Base-by-base conservation (phyloP, 768 basidiomycete genomes). In the Leccinum arenicola region DNA sequence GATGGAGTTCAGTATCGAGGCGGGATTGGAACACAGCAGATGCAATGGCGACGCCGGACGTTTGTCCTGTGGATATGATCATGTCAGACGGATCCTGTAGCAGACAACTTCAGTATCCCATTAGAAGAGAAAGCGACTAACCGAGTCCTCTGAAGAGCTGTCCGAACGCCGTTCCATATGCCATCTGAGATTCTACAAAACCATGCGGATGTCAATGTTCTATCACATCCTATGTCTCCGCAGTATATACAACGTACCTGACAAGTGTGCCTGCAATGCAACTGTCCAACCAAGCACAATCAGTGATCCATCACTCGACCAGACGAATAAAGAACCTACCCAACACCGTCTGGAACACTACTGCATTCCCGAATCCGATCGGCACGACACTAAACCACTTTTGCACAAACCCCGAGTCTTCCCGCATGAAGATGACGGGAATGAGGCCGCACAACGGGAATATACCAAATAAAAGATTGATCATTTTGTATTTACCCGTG, bases 391-490 rank as follows among this genome's bases (percentile, higher is more conserved):
- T 69, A 0, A 68, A 43, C 67, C 67, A 68, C 27, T 50, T 54
- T 53, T 66, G 67, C 19, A 61, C 45, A 23, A 64, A 64, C 1
- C 67, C 64, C 10, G 67, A 68, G 50, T 69, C 62, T 40, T 69
- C 67, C 1, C 60, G 60, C 14, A 68, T 3, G 9, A 71, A 31
- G 3, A 74, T 67, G 23, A 83, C 73, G 1, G 78, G 67, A 4
- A 77, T 56, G 0, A 78, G 74, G 2, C 80, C 76, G 3, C 78
- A 67, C 62, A 82, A 74, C 5, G 82, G 84, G 54, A 79, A 72
- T 15, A 79, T 66, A 0, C 82, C 84, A 59, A 82, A 84, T 2
- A 78, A 64, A 33, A 78, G 65, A 57, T 80, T 81, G 23, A 84
- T 69, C 1, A 63, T 64, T 60, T 77, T 80, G 68, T 84, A 84